phyloP scores from a whole-genome alignment of 1,139 yeast genomes.

The Lodderomyces pseudojiufengensis region DNA sequence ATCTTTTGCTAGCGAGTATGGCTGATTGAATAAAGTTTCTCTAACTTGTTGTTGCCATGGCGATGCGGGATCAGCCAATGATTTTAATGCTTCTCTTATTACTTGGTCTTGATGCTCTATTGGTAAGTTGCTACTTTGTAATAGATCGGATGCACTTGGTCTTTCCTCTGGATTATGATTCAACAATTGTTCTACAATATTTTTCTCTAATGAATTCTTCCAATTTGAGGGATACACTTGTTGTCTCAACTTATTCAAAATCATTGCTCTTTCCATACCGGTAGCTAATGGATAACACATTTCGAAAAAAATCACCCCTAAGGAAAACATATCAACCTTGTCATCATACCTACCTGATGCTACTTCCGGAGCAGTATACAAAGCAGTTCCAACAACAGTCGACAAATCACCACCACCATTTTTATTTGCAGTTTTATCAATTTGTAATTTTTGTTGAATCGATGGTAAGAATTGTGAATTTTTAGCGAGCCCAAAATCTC shows the following conservation, averaged over 20 bases:
- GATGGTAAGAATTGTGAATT: slow-evolving; percentile 47
- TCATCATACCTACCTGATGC: slow-evolving; percentile 77
- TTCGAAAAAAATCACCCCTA: slow-evolving; percentile 92
- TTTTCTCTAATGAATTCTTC: slow-evolving; percentile 55
- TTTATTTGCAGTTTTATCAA: slow-evolving; percentile 5
- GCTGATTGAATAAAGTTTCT: slow-evolving; percentile 77
- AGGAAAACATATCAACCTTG: slow-evolving; percentile 91
- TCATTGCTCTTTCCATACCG: slow-evolving; percentile 86
- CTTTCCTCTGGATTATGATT: slow-evolving; percentile 76
- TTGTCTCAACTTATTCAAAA: slow-evolving; percentile 59
- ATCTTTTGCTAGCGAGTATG: slow-evolving; percentile 78
- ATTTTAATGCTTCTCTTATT: slow-evolving; percentile 80
- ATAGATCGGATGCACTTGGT: slow-evolving; percentile 72
- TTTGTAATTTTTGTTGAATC: background rate
- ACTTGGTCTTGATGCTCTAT: slow-evolving; percentile 87
- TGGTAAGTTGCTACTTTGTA: slow-evolving; percentile 80
- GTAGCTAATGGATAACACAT: slow-evolving; percentile 83
- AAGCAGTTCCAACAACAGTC: slow-evolving; percentile 88
- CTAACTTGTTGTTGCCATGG: slow-evolving; percentile 94
- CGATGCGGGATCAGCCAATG: slow-evolving; percentile 83
- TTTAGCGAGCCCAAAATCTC: slow-evolving; percentile 96
- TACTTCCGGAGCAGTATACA: slow-evolving; percentile 91
- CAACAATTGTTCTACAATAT: slow-evolving; percentile 60
- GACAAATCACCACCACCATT: slow-evolving; percentile 85
- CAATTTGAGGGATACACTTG: slow-evolving; percentile 66